Conservation (phyloP, 805 yeast species). For the Kodamaea lidongshanica region DNA sequence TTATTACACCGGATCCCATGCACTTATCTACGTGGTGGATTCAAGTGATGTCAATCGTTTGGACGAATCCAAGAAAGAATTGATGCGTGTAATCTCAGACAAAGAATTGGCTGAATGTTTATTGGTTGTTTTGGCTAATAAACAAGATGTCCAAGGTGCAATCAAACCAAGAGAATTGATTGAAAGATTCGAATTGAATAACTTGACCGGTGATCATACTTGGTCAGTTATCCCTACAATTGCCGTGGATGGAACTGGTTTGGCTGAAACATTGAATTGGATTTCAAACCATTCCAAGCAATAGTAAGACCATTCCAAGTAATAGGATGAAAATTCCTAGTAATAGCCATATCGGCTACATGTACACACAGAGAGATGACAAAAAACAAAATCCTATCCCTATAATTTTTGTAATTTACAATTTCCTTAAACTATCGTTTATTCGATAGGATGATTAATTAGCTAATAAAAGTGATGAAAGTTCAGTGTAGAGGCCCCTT, state of each 20-base stretch:
- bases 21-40: slow-evolving; percentile 86
- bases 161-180: slow-evolving; percentile 76
- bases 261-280: slow-evolving; percentile 85
- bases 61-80: slow-evolving; percentile 71
- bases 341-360: no score
- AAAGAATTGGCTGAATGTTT: slow-evolving; percentile 77
- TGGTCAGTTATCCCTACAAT: slow-evolving; percentile 93
- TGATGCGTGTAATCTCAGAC: slow-evolving; percentile 72
- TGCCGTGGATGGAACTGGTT: slow-evolving; percentile 85
- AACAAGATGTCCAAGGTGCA: slow-evolving; percentile 71
- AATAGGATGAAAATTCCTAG: no score
- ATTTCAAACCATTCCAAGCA: slow-evolving; percentile 54
- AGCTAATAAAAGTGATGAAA: no score
- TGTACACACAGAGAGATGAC: no score
- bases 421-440: no score
- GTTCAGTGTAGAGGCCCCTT: no score
- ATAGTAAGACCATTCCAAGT: no score
- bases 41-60: slow-evolving; percentile 66
- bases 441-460: no score
- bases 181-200: slow-evolving; percentile 57
- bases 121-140: slow-evolving; percentile 80
- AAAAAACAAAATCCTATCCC: no score
- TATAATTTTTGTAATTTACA: no score
- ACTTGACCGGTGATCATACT: slow-evolving; percentile 55
- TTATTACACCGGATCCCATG: slow-evolving; percentile 89